phyloP scores from a whole-genome alignment of 2,329 filamentous ascomycete species.

The Paraconiothyrium brasiliense region DNA sequence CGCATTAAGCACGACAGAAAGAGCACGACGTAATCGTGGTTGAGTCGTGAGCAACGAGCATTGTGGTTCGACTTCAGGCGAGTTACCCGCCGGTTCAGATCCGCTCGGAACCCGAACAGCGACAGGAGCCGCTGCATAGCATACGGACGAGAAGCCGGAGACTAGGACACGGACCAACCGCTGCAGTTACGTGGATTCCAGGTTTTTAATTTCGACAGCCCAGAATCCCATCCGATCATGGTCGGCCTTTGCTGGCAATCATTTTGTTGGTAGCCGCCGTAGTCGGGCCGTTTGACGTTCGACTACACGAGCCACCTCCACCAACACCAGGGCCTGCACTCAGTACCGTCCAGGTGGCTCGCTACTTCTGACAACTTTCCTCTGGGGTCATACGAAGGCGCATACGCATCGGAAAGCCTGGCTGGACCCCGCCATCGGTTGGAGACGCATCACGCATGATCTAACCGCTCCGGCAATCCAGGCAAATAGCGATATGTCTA shows the following conservation, averaged over 20 bases:
- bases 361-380: slow-evolving; percentile 9
- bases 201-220: slow-evolving; percentile 12
- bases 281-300: slow-evolving; percentile 9
- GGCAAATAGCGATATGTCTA: not conserved
- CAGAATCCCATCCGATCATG: slow-evolving; percentile 4
- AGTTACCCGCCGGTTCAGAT: slow-evolving; percentile 10
- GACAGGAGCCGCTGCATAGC: slow-evolving; percentile 8
- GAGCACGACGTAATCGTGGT: not conserved
- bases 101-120: slow-evolving; percentile 29
- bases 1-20: slow-evolving; percentile 3
- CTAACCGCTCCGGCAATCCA: slow-evolving; percentile 21
- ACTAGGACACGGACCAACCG: slow-evolving; percentile 5
- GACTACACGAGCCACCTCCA: slow-evolving; percentile 8
- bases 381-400: slow-evolving; percentile 9
- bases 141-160: not conserved
- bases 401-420: slow-evolving; percentile 20
- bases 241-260: slow-evolving; percentile 10
- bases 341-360: slow-evolving; percentile 5
- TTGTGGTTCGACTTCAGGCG: slow-evolving; percentile 4
- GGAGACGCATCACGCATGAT: slow-evolving; percentile 11
- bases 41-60: not conserved
- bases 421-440: slow-evolving; percentile 26
- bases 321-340: slow-evolving; percentile 30
- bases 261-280: slow-evolving; percentile 8
- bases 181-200: slow-evolving; percentile 14